Conservation (phyloP, 2,329 filamentous ascomycete species). For the Parafenestella ontariensis region DNA sequence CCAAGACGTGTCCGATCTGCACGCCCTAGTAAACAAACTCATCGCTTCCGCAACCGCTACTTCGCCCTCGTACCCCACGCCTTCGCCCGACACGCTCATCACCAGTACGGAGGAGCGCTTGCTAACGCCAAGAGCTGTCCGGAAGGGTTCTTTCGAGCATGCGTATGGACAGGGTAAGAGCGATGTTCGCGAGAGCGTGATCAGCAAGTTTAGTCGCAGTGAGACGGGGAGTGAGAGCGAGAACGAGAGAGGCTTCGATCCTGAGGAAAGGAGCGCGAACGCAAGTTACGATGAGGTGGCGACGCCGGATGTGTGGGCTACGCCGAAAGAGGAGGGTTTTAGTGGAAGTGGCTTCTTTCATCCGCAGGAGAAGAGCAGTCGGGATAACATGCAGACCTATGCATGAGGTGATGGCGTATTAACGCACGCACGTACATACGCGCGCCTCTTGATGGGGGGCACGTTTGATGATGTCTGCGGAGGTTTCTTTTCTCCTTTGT, state of each 20-base stretch:
- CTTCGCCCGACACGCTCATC: constrained; percentile 39
- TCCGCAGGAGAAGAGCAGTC: not conserved
- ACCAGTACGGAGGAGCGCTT: constrained; percentile 33
- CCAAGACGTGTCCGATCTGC: constrained; percentile 40
- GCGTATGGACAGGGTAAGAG: not conserved
- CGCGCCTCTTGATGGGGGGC: too few species aligned
- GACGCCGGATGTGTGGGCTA: constrained; percentile 45
- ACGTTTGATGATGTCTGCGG: too few species aligned
- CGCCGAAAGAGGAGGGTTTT: constrained; percentile 47
- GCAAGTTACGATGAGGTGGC: constrained; percentile 29
- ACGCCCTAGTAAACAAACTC: constrained; percentile 39
- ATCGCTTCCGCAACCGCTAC: constrained; percentile 21
- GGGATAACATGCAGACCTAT: constrained; percentile 3
- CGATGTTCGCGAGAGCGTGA: constrained; percentile 3
- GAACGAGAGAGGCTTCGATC: constrained; percentile 15
- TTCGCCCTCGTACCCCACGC: constrained; percentile 41
- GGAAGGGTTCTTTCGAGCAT: not conserved
- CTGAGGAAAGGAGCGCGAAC: constrained; percentile 9
- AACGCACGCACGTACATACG: too few species aligned
- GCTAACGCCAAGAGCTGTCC: constrained; percentile 32
- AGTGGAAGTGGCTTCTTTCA: constrained; percentile 33
- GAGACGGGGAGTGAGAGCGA: constrained; percentile 15
- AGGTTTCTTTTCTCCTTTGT: too few species aligned
- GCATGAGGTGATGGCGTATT: constrained; percentile 6
- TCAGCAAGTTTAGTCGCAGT: constrained; percentile 3